Evolutionary conservation across 768 basidiomycete genomes (phyloP).

Genomic region (Suillus discolor): DNA sequence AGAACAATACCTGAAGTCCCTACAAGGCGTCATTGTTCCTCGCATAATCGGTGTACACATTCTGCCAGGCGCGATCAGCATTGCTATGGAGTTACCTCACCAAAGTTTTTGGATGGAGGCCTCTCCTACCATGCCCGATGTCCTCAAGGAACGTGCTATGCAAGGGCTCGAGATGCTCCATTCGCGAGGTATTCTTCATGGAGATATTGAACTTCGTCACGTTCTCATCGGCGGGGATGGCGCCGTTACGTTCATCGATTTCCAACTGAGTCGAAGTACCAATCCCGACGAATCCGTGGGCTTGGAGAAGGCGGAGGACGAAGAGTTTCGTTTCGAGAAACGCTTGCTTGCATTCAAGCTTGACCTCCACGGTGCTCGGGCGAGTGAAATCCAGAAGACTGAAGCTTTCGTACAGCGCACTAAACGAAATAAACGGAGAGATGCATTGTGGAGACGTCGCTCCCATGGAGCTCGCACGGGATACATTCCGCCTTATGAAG

Average conservation of each 20-base stretch:
- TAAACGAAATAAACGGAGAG: conserved; percentile 30
- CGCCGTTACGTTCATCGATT: conserved; percentile 56
- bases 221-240: conserved; percentile 59
- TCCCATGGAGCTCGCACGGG: conserved; percentile 30
- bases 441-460: conserved; percentile 30
- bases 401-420: conserved; percentile 31
- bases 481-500: conserved; percentile 32
- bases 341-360: conserved; percentile 58
- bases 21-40: conserved; percentile 58
- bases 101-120: conserved; percentile 64
- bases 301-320: conserved; percentile 38
- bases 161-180: conserved; percentile 53
- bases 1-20: conserved; percentile 44
- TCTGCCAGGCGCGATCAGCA: conserved; percentile 38
- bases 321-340: conserved; percentile 53
- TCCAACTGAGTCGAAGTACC: conserved; percentile 42
- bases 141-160: conserved; percentile 54
- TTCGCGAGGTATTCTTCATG: conserved; percentile 48
- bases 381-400: conserved; percentile 37
- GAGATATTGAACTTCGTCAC: conserved; percentile 49
- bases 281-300: conserved; percentile 33
- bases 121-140: conserved; percentile 54
- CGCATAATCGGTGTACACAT: conserved; percentile 52
- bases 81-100: conserved; percentile 58
- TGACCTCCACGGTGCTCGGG: conserved; percentile 42